These are phyloP conservation scores for Hypholoma fasciculare DNA, from an alignment of 768 basidiomycete genomes.

Conservation along the genomic window DNA sequence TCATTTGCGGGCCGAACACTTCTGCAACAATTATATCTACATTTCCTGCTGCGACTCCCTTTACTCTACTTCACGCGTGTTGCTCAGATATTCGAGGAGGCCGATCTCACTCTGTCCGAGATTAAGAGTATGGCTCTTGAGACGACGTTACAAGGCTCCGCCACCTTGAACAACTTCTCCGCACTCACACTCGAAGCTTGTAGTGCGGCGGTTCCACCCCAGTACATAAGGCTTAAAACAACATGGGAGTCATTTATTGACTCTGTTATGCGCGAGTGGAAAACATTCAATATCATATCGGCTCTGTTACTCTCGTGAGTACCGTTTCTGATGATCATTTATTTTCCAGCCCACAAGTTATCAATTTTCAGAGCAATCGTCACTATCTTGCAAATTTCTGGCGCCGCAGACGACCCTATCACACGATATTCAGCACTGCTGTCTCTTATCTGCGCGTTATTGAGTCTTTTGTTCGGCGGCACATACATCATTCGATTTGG, in stretches of 20 bases:
- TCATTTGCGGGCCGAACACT: slow-evolving; percentile 26
- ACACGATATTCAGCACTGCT: slow-evolving; percentile 57
- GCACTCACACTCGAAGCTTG: slow-evolving; percentile 1
- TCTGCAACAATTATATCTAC: slow-evolving; percentile 32
- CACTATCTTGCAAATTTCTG: slow-evolving; percentile 33
- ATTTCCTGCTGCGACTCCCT: slow-evolving; percentile 52
- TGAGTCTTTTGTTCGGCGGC: slow-evolving; percentile 66
- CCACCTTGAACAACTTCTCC: neutral
- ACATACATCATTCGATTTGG: slow-evolving; percentile 65
- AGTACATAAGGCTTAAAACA: slow-evolving; percentile 19
- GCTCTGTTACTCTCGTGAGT: slow-evolving; percentile 31
- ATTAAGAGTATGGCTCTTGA: slow-evolving; percentile 39
- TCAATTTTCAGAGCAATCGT: slow-evolving; percentile 28
- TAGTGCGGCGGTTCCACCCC: slow-evolving; percentile 6
- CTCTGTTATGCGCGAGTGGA: slow-evolving; percentile 33
- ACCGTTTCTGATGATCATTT: neutral
- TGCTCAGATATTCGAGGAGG: slow-evolving; percentile 61
- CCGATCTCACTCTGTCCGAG: slow-evolving; percentile 59
- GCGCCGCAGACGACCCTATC: slow-evolving; percentile 50
- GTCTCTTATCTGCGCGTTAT: slow-evolving; percentile 57
- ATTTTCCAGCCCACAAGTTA: neutral
- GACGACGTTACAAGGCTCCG: slow-evolving; percentile 9
- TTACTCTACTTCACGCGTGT: slow-evolving; percentile 69
- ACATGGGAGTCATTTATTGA: slow-evolving; percentile 31
- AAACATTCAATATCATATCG: slow-evolving; percentile 34